Conservation (phyloP, 2,329 filamentous ascomycete genomes). For the Fusarium falciforme region DNA sequence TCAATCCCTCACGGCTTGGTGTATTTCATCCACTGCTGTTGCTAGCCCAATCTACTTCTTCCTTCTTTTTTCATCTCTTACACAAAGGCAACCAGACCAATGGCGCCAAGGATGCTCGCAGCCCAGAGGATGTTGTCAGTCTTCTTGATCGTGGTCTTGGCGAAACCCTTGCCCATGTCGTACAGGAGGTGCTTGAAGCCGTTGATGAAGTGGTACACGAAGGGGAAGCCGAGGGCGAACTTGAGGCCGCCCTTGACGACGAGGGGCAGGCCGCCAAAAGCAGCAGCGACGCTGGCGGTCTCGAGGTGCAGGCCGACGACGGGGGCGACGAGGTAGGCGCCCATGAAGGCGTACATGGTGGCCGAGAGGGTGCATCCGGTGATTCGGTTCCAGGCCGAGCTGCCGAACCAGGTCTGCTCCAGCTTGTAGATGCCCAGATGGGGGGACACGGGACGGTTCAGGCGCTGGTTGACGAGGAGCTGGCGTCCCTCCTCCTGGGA, state of each 20-base stretch:
- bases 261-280: constrained; percentile 69
- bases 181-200: constrained; percentile 66
- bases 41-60: neutral
- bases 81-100: constrained; percentile 62
- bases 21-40: constrained; percentile 31
- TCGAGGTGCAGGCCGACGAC: constrained; percentile 74
- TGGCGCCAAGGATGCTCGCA: constrained; percentile 54
- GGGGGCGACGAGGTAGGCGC: constrained; percentile 84
- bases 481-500: constrained; percentile 64
- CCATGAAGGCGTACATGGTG: constrained; percentile 81
- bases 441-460: constrained; percentile 83
- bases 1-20: constrained; percentile 9
- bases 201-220: constrained; percentile 68
- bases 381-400: constrained; percentile 81
- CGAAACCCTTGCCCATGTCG: constrained; percentile 64
- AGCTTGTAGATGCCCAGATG: constrained; percentile 89
- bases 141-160: constrained; percentile 58
- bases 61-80: constrained; percentile 45
- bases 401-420: constrained; percentile 86
- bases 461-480: constrained; percentile 85
- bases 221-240: constrained; percentile 68
- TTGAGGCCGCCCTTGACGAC: constrained; percentile 69
- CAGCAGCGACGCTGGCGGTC: constrained; percentile 68
- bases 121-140: constrained; percentile 62
- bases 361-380: constrained; percentile 81